Percentiles rank a stretch among this genome's conserved stretches.
phyloP scores from a whole-genome alignment of 495 filamentous ascomycete genomes.

The Xylaria sp. region DNA sequence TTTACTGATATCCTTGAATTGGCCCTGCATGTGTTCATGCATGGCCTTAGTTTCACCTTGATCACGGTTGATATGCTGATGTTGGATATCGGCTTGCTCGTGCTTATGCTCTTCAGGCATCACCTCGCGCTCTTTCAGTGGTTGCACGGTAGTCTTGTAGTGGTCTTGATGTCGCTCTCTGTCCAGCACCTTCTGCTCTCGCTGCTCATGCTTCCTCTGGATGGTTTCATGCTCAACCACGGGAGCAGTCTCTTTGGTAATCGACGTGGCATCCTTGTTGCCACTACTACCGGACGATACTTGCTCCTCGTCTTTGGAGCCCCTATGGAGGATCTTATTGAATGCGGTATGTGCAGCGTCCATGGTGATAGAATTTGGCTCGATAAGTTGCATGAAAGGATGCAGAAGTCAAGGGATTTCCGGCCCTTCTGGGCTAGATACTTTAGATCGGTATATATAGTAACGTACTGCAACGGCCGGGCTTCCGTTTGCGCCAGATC shows the following conservation, averaged over 20 bases:
- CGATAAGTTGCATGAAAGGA: background rate
- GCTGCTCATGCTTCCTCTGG: constrained; percentile 26
- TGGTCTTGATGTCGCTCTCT: constrained; percentile 45
- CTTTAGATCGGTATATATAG: constrained; percentile 10
- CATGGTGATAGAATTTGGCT: constrained; percentile 7
- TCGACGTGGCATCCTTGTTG: background rate
- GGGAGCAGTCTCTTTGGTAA: constrained; percentile 8
- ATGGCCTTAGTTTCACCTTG: background rate
- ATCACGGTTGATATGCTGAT: constrained; percentile 2
- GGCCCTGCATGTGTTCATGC: background rate
- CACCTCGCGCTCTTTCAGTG: constrained; percentile 46
- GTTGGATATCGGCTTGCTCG: constrained; percentile 22
- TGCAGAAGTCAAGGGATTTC: too few species aligned
- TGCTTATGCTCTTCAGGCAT: constrained; percentile 43
- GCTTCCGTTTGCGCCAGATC: background rate
- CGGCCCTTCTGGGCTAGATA: too few species aligned
- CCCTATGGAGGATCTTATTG: constrained; percentile 15
- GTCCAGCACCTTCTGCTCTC: constrained; percentile 29
- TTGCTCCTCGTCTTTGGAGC: background rate
- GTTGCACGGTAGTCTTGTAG: constrained; percentile 49
- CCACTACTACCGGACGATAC: background rate
- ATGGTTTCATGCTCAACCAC: constrained; percentile 31
- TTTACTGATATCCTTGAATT: constrained; percentile 15
- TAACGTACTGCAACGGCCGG: background rate
- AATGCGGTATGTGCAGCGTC: constrained; percentile 28